Base-by-base conservation (phyloP, 805 yeast genomes). In the Candida suzukii region DNA sequence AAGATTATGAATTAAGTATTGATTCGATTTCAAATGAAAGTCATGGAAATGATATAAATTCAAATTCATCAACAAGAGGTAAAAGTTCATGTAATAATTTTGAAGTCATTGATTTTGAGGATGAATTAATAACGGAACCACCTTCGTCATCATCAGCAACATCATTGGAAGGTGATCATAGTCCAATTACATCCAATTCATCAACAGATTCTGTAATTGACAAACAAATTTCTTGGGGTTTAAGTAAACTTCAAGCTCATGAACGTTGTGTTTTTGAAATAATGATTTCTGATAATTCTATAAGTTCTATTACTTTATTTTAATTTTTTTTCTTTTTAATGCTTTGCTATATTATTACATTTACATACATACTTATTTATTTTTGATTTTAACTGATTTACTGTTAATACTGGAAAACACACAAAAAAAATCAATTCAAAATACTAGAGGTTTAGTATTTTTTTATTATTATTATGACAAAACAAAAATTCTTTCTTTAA, bases 1-100 rank as follows among this genome's bases (percentile, higher is more conserved):
- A 54, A 38, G 63, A 61, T 35, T 62, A 61, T 38, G 64, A 59
- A 31, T 47, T 60, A 38, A 48, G 53, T 38, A 49, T 56, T 30
- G 41, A 44, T 28, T 14, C 43, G 41, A 35, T 36, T 29, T 24
- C 34, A 35, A 26, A 35, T 32, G 13, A 30, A 20, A 14, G 41
- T 31, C 8, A 19, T 4, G 32, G 37, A 22, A 19, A 38, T 32
- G 14, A n/a, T 26, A 11, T 19, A 18, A 46, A 45, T 31, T 44
- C 43, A 25, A 40, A 47, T 35, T 6, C 8, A 30, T 33, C 20
- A 27, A 13, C 38, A 36, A 13, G 26, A 35, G 17, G 33, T 7
- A 29, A 19, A 13, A 18, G 30, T 22, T 43, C 51, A 1, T 45
- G 45, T 21, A 50, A 46, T 22, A 48, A 52, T 11, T 57, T 58